These are phyloP conservation scores for Fonsecaea nubica DNA, from an alignment of 2,329 filamentous ascomycete genomes.

Conservation along the genomic window DNA sequence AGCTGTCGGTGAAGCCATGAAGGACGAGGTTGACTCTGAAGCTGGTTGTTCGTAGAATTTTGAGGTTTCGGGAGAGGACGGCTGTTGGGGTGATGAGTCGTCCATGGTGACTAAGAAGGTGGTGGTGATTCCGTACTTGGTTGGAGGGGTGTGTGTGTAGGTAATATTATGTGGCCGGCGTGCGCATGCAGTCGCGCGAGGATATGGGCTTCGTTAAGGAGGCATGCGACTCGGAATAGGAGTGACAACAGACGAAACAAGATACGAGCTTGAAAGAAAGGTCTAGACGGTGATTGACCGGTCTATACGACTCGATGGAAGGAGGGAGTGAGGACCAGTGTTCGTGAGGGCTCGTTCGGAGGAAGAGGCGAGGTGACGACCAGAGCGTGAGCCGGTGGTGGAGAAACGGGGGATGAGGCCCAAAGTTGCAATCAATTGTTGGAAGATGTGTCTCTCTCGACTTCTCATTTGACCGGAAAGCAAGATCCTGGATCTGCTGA, in stretches of 20 bases:
- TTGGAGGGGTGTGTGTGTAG: background rate
- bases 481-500: slow-evolving; percentile 20
- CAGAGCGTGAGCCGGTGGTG: slow-evolving; percentile 8
- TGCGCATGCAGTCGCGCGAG: slow-evolving; percentile 27
- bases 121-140: slow-evolving; percentile 5
- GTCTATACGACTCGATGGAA: background rate
- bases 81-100: slow-evolving; percentile 29
- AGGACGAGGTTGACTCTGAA: slow-evolving; percentile 18
- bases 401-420: slow-evolving; percentile 7
- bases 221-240: slow-evolving; percentile 22
- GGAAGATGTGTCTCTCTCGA: slow-evolving; percentile 6
- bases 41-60: slow-evolving; percentile 24
- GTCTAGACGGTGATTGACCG: slow-evolving; percentile 4
- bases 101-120: slow-evolving; percentile 34
- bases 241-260: background rate
- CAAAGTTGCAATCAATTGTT: slow-evolving; percentile 18
- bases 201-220: slow-evolving; percentile 9
- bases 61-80: slow-evolving; percentile 27
- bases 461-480: slow-evolving; percentile 20
- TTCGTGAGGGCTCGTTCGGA: background rate
- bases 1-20: slow-evolving; percentile 12
- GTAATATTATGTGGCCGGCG: background rate
- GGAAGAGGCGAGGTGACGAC: background rate
- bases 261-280: background rate
- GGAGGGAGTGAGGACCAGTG: background rate